A percentile compares a stretch with the other conserved stretches of the same genome.
Conservation (phyloP, 73 alveolate genomes). For the Paramecium pentaurelia region DNA sequence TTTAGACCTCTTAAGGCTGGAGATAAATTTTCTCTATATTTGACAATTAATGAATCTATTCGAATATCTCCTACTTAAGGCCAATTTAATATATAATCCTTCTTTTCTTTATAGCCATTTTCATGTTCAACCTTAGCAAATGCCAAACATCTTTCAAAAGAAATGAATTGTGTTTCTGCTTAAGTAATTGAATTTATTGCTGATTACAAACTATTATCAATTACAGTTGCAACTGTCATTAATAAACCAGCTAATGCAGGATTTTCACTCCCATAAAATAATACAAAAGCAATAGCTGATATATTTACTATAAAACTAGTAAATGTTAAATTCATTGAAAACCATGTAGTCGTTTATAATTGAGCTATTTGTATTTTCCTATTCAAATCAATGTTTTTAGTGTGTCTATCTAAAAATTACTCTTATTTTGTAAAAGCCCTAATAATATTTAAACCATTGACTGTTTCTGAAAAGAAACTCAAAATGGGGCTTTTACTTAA, state of each 20-base stretch:
- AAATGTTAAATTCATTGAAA: constrained; percentile 65
- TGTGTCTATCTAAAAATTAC: constrained; percentile 5
- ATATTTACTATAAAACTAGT: constrained; percentile 66
- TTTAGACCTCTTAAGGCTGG: constrained; percentile 68
- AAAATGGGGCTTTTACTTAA: constrained; percentile 78
- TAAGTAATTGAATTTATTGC: constrained; percentile 66
- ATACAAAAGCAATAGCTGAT: constrained; percentile 67
- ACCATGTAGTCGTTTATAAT: constrained; percentile 64
- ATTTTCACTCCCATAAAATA: constrained; percentile 59
- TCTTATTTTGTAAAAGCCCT: constrained; percentile 82
- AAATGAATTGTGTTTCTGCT: constrained; percentile 79
- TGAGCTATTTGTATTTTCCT: constrained; percentile 53
- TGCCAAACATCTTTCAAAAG: constrained; percentile 81
- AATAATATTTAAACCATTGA: constrained; percentile 81
- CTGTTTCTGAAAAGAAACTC: constrained; percentile 82
- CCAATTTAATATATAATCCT: constrained; percentile 78
- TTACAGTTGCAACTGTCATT: constrained; percentile 66
- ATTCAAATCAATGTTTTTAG: constrained; percentile 40
- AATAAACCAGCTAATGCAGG: constrained; percentile 74
- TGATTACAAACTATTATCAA: constrained; percentile 69
- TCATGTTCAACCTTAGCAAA: constrained; percentile 73
- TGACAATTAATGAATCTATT: constrained; percentile 63
- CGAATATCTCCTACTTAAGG: constrained; percentile 70
- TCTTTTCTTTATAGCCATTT: constrained; percentile 26
- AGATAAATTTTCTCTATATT: constrained; percentile 73